Base-by-base conservation (phyloP, 139 green algal species). In the Picochlorum sp. region DNA sequence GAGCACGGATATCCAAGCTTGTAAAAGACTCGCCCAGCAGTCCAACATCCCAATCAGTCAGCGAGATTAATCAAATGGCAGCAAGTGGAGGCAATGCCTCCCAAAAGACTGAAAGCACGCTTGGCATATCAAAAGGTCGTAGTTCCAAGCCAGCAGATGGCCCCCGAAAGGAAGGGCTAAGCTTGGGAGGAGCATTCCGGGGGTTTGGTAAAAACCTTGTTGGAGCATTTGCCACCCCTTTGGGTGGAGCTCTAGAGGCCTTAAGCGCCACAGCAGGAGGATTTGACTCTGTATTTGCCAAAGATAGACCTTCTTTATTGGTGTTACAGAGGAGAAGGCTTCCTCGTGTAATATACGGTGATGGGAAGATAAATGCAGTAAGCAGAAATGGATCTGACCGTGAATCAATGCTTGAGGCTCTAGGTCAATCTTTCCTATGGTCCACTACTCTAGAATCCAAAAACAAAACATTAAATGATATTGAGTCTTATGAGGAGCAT, bases 101-200 rank as follows among this genome's bases (percentile, higher is more conserved):
- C 39, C n/a, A n/a, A n/a, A n/a, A n/a, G 39, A n/a, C n/a, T n/a
- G n/a, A n/a, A n/a, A n/a, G n/a, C n/a, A n/a, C n/a, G 28, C 65
- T 78, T 75, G 51, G 69, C 7, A 87, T 89, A 8, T 74, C 89
- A 22, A 74, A 70, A 16, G 89, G 89, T 26, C 73, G 96, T 5
- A 60, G 96, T 10, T 69, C 71, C n/a, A 86, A 89, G 67, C 89
- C 89, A 12, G 14, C 94, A 50, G 57, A 90, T 57, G 89, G 89
- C 3, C 84, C 82, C 2, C 65, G 82, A 63, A 40, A 72, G 41
- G 60, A 69, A 8, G 89, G n/a, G n/a, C n/a, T n/a, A n/a, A n/a
- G 89, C 8, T 55, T 91, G 12, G 51, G 70, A 68, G 71, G 71
- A 28, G 68, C 72, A 22, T 26, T 80, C 7, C 58, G 55, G 44